These are phyloP conservation scores for Aleurites moluccanus DNA, from an alignment of 441 rosid species.

Conservation along the genomic window DNA sequence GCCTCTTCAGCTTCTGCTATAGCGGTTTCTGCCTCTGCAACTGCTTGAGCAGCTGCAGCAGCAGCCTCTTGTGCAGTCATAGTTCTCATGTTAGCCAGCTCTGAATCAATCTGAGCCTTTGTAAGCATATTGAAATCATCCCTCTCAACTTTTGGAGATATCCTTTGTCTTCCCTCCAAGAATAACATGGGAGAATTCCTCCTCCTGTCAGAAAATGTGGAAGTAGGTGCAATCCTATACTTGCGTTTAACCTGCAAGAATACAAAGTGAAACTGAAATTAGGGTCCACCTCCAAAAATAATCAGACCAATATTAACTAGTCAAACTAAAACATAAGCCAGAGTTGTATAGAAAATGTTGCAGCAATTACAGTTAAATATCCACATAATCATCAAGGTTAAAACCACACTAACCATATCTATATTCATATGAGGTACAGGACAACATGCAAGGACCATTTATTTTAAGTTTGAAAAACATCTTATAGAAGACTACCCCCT, in stretches of 20 bases:
- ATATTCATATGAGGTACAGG: not conserved
- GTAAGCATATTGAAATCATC: slow-evolving; percentile 50
- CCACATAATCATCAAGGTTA: not conserved
- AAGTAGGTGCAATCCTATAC: slow-evolving; percentile 65
- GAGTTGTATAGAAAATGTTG: not conserved
- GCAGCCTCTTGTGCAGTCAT: slow-evolving; percentile 90
- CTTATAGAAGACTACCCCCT: not conserved
- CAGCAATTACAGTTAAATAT: not conserved
- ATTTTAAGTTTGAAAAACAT: not conserved
- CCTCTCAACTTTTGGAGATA: slow-evolving; percentile 50
- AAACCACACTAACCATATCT: not conserved
- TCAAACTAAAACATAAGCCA: not conserved
- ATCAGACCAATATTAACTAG: not conserved
- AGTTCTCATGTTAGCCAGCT: slow-evolving; percentile 70
- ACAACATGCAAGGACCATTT: not conserved
- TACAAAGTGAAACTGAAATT: not conserved
- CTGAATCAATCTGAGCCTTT: slow-evolving; percentile 66
- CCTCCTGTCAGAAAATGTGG: slow-evolving; percentile 46
- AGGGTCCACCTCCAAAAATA: not conserved
- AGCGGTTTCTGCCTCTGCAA: slow-evolving; percentile 91
- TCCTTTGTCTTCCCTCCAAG: slow-evolving; percentile 44
- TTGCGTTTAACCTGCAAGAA: slow-evolving; percentile 74
- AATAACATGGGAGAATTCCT: slow-evolving; percentile 33
- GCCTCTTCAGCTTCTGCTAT: slow-evolving; percentile 92
- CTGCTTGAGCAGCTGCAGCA: slow-evolving; percentile 81